Percentiles rank a stretch among this genome's conserved stretches.
These are phyloP conservation scores for Leptomonas seymouri DNA, from an alignment of 208 protist species.

Conservation along the genomic window DNA sequence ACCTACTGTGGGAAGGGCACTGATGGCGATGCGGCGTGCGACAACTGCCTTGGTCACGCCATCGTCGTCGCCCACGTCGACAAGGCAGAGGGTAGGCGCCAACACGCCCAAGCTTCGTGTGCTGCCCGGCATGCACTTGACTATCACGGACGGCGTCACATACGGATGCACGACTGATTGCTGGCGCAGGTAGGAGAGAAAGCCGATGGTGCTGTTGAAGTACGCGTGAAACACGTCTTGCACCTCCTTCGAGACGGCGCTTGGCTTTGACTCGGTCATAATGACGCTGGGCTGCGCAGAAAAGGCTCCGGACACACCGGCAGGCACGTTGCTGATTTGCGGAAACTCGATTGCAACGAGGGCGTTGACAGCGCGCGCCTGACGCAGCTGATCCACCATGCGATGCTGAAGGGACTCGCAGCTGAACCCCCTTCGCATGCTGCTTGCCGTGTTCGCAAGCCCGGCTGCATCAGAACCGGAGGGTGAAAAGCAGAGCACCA, in stretches of 20 bases:
- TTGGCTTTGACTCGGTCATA: constrained; percentile 16
- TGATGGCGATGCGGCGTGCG: constrained; percentile 21
- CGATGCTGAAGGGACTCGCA: constrained; percentile 26
- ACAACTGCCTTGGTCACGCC: constrained; percentile 69
- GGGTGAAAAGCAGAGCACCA: constrained; percentile 29
- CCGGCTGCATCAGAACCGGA: constrained; percentile 2
- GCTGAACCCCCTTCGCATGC: background rate
- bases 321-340: constrained; percentile 8
- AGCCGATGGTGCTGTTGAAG: constrained; percentile 28
- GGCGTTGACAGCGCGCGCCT: constrained; percentile 20
- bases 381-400: constrained; percentile 24
- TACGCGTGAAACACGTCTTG: constrained; percentile 31
- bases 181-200: constrained; percentile 35
- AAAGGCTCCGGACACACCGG: constrained; percentile 3
- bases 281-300: constrained; percentile 6
- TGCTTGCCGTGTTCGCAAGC: constrained; percentile 16
- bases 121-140: constrained; percentile 30
- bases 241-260: constrained; percentile 25
- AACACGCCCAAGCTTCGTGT: constrained; percentile 54
- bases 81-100: constrained; percentile 43
- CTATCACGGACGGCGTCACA: constrained; percentile 31
- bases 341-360: constrained; percentile 17
- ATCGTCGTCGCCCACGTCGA: constrained; percentile 66
- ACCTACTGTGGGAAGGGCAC: constrained; percentile 34
- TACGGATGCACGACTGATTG: constrained; percentile 32